Evolutionary conservation across 805 yeast species (phyloP), one percentile per base, ranked within the genome.

Genomic region (Candida multigemmis): DNA sequence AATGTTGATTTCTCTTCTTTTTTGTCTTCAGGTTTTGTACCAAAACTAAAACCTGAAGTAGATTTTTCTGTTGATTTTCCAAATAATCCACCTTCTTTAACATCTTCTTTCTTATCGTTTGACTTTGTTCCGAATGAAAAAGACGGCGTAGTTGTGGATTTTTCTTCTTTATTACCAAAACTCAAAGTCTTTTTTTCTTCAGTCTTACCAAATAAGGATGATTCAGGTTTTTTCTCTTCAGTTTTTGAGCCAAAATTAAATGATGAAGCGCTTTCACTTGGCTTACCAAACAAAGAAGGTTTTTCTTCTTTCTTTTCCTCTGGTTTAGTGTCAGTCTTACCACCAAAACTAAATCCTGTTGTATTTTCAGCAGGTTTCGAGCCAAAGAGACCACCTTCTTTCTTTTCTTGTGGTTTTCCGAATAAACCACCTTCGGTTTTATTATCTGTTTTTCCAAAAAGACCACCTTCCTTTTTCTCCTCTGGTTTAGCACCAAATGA

Each of bases 11-110:
- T 44, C n/a, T 33, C 41, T 15, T 30, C 42, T 17, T 40, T 42
- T 24, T 35, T 38, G 11, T 40, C 46, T 16, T 35, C 39, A 14
- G 34, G 31, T 29, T 46, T 48, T 11, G 44, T 40, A 9, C 55
- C 56, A 32, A 50, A 45, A 3, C 46, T 30, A 23, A 48, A 44
- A 2, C 49, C 47, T 6, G 40, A 34, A 4, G 40, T 36, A 11
- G 42, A 27, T 27, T 27, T 41, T 34, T 37, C 42, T 31, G 12
- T 31, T 30, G n/a, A 26, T 35, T 23, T 31, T 31, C 27, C 31
- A n/a, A 12, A 8, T 8, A 12, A 21, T 21, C 22, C 22, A 8
- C 19, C 19, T 17, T 7, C 9, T 17, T 17, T 10, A 7, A 17
- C 9, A 12, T 33, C 38, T 7, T 38, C 48, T 16, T 33, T 34